Conservation (phyloP, 768 basidiomycete species). For the Tulasnella sp. region DNA sequence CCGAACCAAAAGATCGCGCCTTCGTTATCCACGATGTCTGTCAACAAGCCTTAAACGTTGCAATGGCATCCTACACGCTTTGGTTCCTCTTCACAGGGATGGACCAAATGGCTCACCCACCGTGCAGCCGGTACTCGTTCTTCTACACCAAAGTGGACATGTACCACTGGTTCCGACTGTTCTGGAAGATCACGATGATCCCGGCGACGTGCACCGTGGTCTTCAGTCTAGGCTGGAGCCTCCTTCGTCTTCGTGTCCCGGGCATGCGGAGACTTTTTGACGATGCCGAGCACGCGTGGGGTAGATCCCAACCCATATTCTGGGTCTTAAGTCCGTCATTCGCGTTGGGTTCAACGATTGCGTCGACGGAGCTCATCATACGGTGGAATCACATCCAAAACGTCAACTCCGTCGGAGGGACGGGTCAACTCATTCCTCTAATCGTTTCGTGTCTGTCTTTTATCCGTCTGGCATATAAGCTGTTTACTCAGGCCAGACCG, state of each 20-base stretch:
- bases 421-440: not conserved
- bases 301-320: not conserved
- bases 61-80: not conserved
- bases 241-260: not conserved
- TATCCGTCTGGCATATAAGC: not conserved
- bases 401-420: constrained; percentile 12
- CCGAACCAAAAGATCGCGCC: not conserved
- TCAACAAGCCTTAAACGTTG: not conserved
- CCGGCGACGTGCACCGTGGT: no score
- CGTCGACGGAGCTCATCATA: not conserved
- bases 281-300: not conserved
- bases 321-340: not conserved
- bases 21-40: not conserved
- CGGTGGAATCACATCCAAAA: not conserved
- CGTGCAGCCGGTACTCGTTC: not conserved
- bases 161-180: not conserved
- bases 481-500: not conserved
- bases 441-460: not conserved
- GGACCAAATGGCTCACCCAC: not conserved
- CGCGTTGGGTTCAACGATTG: not conserved
- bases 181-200: not conserved
- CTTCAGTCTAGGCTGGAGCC: not conserved
- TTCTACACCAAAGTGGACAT: not conserved
- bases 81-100: not conserved
- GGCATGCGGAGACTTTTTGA: not conserved